These are phyloP conservation scores for Eimeria brunetti DNA, from an alignment of 169 alveolate species.

Conservation along the genomic window DNA sequence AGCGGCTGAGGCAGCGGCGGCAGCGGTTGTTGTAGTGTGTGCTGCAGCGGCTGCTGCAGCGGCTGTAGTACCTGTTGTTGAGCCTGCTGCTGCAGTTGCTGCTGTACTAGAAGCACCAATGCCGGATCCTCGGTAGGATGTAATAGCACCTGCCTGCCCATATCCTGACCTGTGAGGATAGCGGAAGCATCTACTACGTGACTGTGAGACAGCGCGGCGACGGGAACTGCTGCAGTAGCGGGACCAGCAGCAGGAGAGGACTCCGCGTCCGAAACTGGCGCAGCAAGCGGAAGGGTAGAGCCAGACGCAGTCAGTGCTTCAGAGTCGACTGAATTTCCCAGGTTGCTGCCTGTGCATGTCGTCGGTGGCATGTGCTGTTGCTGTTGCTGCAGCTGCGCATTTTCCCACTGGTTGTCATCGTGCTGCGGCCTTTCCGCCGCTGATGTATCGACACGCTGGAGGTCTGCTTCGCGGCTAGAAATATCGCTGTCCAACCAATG, in stretches of 20 bases:
- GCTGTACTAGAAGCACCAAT: conserved; percentile 29
- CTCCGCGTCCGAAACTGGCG: conserved; percentile 2
- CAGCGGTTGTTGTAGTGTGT: conserved; percentile 6
- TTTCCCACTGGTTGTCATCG: conserved; percentile 26
- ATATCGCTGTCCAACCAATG: conserved; percentile 8
- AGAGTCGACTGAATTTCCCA: background rate
- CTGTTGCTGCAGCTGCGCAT: conserved; percentile 25
- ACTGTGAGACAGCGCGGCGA: background rate
- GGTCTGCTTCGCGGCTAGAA: background rate
- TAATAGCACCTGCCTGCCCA: conserved; percentile 18
- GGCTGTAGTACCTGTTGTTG: conserved; percentile 54
- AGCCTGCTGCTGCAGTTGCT: background rate
- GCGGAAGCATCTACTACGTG: background rate
- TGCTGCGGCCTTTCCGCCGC: conserved; percentile 5
- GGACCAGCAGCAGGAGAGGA: background rate
- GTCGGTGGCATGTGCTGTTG: background rate
- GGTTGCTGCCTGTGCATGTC: conserved; percentile 1
- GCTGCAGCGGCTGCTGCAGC: conserved; percentile 42
- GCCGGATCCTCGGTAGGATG: conserved; percentile 21
- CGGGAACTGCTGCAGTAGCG: conserved; percentile 28
- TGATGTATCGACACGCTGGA: background rate
- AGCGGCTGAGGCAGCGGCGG: conserved; percentile 16
- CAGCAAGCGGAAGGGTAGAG: conserved; percentile 8
- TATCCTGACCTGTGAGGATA: background rate
- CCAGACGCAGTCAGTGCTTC: conserved; percentile 27